Percentiles rank a stretch among this genome's conserved stretches.
Conservation (phyloP, 345 rosid species). For the Eucalyptus guilfoylei region DNA sequence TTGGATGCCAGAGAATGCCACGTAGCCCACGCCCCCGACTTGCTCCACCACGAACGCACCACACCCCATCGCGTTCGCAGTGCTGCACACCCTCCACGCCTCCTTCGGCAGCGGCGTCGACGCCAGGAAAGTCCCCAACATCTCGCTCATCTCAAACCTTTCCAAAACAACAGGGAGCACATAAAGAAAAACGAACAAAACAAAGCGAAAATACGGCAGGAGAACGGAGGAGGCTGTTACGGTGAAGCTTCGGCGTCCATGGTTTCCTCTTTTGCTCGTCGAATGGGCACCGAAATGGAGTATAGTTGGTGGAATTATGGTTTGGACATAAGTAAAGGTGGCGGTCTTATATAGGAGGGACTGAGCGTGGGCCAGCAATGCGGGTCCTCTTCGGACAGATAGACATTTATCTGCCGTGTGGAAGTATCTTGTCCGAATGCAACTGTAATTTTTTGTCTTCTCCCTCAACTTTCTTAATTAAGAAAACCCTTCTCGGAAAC, state of each 20-base stretch:
- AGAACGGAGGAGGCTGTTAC: not conserved
- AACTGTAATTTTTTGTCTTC: not conserved
- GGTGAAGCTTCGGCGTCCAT: not conserved
- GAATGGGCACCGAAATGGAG: not conserved
- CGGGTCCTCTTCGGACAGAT: too few relatives aligned
- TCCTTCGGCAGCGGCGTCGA: slow-evolving; percentile 40
- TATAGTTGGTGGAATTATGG: not conserved
- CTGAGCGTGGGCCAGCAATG: too few relatives aligned
- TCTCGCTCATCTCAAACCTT: slow-evolving; percentile 72
- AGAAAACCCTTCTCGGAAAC: not conserved
- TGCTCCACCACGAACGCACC: slow-evolving; percentile 9
- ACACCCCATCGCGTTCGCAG: not conserved
- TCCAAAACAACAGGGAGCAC: not conserved
- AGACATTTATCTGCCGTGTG: too few relatives aligned
- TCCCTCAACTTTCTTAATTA: not conserved
- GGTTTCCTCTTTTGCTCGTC: not conserved
- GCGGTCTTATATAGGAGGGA: not conserved
- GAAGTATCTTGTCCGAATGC: too few relatives aligned
- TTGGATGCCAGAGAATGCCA: slow-evolving; percentile 40
- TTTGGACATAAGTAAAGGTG: not conserved
- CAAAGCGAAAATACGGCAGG: not conserved
- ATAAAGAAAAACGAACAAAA: not conserved
- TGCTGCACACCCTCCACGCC: slow-evolving; percentile 54
- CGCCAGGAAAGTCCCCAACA: slow-evolving; percentile 40
- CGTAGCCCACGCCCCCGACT: slow-evolving; percentile 25